Base-by-base conservation (phyloP, 768 basidiomycete genomes). In the Terana coerulea region DNA sequence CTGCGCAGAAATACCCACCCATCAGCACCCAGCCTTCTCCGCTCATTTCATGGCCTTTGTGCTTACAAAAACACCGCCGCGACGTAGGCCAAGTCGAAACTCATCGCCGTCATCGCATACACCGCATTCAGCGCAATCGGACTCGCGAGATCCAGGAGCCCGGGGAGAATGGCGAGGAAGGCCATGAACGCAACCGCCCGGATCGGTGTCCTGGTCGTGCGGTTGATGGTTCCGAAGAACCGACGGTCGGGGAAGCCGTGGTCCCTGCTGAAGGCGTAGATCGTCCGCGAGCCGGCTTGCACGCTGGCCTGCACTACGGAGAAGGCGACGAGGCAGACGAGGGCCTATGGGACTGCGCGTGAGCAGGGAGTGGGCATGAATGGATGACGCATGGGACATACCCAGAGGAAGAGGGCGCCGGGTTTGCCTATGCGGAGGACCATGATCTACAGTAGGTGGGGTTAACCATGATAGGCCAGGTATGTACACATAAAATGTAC, bases 71-170 rank as follows among this genome's bases (percentile, higher is more conserved):
- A 78, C 57, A 92, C 89, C 1, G 90, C 90, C 50, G 91, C 86
- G 59, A 91, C 79, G 63, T 93, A 92, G 57, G 84, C 85, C 51
- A 84, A 59, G 64, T 91, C 88, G 33, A 86, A 75, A 2, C 83
- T 84, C 68, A 90, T 87, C 14, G 86, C 85, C 1, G 83, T 86
- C 60, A 93, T 75, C 1, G 86, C 83, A 73, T 91, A 93, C 57
- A 93, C 82, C 24, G 90, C 90, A 54, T 82, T 81, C n/a, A n/a
- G n/a, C n/a, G n/a, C n/a, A 84, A 83, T 19, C 91, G 76, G 22
- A 89, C n/a, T n/a, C n/a, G n/a, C n/a, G n/a, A n/a, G n/a, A n/a
- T n/a, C n/a, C n/a, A n/a, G n/a, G n/a, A n/a, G 69, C 24, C 84
- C 85, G 1, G 85, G 86, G 21, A 88, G 71, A 57, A 88, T 77